A percentile compares a stretch with the other conserved stretches of the same genome.
phyloP scores from a whole-genome alignment of 2,329 filamentous ascomycete species.

The Emmonsia crescens region DNA sequence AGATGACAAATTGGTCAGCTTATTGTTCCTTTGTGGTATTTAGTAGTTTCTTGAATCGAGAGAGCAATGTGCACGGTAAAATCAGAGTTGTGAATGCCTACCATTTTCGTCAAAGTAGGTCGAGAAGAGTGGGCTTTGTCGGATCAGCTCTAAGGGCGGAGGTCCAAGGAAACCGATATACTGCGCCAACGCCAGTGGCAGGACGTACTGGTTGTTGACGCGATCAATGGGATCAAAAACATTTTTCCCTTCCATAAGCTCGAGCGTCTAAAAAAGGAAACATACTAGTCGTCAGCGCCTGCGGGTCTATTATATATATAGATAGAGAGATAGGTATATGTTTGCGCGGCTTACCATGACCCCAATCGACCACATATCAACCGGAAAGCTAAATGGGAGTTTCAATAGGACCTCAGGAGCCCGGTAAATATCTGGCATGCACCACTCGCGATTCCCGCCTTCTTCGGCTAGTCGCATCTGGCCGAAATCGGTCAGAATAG shows the following conservation, averaged over 20 bases:
- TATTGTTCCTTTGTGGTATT: too few relatives aligned
- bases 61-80: too few relatives aligned
- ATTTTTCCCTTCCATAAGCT: slow-evolving; percentile 20
- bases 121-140: slow-evolving; percentile 14
- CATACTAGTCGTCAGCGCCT: too few relatives aligned
- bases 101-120: slow-evolving; percentile 17
- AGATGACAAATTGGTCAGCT: slow-evolving; percentile 16
- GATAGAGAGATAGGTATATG: too few relatives aligned
- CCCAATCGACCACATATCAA: slow-evolving; percentile 20
- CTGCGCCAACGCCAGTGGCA: slow-evolving; percentile 19
- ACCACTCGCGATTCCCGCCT: too few relatives aligned
- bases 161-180: slow-evolving; percentile 21
- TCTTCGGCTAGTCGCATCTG: slow-evolving; percentile 9
- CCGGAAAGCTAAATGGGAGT: slow-evolving; percentile 15
- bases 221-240: slow-evolving; percentile 20
- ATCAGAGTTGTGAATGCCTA: too few relatives aligned
- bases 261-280: slow-evolving; percentile 15
- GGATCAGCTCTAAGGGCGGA: slow-evolving; percentile 17
- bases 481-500: slow-evolving; percentile 20
- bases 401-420: slow-evolving; percentile 17
- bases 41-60: too few relatives aligned
- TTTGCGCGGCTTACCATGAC: slow-evolving; percentile 14
- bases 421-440: slow-evolving; percentile 18
- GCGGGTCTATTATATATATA: too few relatives aligned
- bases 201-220: slow-evolving; percentile 17